Evolutionary conservation across 2,329 filamentous ascomycete genomes (phyloP).

Genomic region (Xylaria sp.): DNA sequence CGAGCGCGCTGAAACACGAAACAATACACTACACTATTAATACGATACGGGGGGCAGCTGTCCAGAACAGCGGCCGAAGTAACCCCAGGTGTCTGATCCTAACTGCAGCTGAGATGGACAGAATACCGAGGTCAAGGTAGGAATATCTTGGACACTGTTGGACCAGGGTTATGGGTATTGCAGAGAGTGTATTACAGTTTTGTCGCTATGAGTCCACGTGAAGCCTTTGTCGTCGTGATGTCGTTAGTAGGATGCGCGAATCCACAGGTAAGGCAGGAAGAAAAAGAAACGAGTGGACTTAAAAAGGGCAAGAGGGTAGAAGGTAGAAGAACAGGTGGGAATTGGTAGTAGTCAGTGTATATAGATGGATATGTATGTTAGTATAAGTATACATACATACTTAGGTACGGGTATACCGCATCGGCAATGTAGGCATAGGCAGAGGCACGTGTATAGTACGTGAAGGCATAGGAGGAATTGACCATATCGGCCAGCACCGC

Average conservation of each 20-base stretch:
- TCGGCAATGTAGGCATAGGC: neutral
- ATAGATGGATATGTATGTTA: neutral
- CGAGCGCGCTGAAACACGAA: constrained; percentile 25
- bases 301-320: constrained; percentile 3
- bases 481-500: neutral
- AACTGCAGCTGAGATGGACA: neutral
- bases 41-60: constrained; percentile 16
- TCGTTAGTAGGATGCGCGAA: constrained; percentile 7
- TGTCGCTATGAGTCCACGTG: constrained; percentile 3
- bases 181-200: neutral
- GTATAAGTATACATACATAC: neutral
- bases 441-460: neutral
- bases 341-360: constrained; percentile 3
- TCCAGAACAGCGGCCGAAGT: constrained; percentile 12
- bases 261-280: neutral
- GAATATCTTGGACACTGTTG: constrained; percentile 1
- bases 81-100: constrained; percentile 11
- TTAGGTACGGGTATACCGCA: neutral
- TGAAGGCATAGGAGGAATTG: neutral
- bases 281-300: constrained; percentile 11
- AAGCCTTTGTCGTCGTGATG: neutral
- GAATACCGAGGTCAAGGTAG: neutral
- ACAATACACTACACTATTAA: constrained; percentile 4
- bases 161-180: neutral
- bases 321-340: neutral